These are phyloP conservation scores for Schizonepeta tenuifolia DNA, from an alignment of 257 asterid species.

Conservation along the genomic window DNA sequence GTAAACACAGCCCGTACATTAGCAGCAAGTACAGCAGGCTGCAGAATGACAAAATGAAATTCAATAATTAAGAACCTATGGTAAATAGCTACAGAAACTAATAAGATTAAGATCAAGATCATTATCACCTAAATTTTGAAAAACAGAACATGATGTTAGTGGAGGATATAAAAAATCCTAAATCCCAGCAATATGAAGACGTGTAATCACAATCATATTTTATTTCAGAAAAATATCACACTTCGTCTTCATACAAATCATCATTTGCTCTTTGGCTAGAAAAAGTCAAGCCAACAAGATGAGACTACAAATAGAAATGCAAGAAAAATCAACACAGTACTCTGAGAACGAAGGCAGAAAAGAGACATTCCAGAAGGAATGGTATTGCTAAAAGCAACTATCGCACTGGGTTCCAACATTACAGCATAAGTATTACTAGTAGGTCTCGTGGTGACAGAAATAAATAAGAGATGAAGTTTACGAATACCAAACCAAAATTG, in stretches of 20 bases:
- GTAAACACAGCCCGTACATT: slow-evolving; percentile 88
- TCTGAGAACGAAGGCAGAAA: background rate
- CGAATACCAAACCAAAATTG: slow-evolving; percentile 7
- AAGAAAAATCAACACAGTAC: slow-evolving; percentile 6
- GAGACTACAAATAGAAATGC: background rate
- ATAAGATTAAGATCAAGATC: slow-evolving; percentile 3
- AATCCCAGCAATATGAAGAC: slow-evolving; percentile 11
- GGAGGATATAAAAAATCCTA: background rate
- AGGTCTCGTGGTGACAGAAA: background rate
- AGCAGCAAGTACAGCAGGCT: slow-evolving; percentile 92
- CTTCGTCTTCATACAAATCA: slow-evolving; percentile 1
- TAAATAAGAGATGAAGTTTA: slow-evolving; percentile 13
- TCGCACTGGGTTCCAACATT: slow-evolving; percentile 20
- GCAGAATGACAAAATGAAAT: slow-evolving; percentile 40
- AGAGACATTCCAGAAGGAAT: background rate
- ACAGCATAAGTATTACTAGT: slow-evolving; percentile 9
- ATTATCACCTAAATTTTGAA: background rate
- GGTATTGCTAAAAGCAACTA: slow-evolving; percentile 16
- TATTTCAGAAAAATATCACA: background rate
- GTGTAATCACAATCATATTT: background rate
- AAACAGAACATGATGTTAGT: background rate
- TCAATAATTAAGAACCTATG: slow-evolving; percentile 27
- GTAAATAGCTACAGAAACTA: slow-evolving; percentile 11
- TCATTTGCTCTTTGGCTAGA: background rate
- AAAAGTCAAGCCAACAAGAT: slow-evolving; percentile 11